Evolutionary conservation across 1,284 basidiomycete species (phyloP).

Genomic region (Singerocomus rubriflavus): DNA sequence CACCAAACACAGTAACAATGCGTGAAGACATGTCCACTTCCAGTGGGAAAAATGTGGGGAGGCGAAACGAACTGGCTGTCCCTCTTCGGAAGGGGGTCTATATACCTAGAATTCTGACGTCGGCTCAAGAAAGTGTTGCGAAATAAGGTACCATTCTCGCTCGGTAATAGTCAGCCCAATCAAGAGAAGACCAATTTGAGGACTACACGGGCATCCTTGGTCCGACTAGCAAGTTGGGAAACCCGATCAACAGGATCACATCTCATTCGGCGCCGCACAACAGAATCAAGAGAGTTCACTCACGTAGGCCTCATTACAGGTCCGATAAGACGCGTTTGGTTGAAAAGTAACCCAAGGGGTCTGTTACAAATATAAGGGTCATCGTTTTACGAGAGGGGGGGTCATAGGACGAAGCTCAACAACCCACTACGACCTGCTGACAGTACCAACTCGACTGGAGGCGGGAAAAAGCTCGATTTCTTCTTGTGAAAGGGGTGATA

Average conservation of each 20-base stretch:
- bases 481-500: neutral
- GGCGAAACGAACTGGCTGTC: neutral
- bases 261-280: neutral
- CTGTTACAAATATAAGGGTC: neutral
- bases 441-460: neutral
- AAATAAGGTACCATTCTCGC: neutral
- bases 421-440: neutral
- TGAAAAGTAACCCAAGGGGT: neutral
- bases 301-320: neutral
- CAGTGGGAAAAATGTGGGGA: neutral
- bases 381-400: neutral
- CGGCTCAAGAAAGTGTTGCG: neutral
- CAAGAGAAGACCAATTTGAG: neutral
- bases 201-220: neutral
- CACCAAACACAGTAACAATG: conserved; percentile 24
- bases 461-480: neutral
- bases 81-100: neutral
- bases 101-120: conserved; percentile 5
- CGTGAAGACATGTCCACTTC: conserved; percentile 16
- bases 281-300: neutral
- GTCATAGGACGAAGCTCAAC: too few species aligned
- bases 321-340: neutral
- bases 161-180: neutral
- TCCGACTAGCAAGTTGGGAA: neutral
- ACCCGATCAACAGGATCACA: neutral